Evolutionary conservation across 2,329 filamentous ascomycete species (phyloP), one percentile per base, ranked within the genome.

Genomic region (Penicillium freii): DNA sequence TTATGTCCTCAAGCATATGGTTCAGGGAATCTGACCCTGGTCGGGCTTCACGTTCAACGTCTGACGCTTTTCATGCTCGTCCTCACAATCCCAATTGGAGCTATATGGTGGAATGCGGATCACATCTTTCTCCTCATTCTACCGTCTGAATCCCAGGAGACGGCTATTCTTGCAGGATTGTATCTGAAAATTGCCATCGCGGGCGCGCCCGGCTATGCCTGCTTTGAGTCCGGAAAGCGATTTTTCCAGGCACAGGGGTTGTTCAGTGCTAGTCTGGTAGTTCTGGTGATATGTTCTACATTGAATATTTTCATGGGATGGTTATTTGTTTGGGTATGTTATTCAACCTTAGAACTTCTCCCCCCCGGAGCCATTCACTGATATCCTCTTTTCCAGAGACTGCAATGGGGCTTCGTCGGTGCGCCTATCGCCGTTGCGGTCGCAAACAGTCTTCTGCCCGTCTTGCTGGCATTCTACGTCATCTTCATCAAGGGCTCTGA

Each of bases 1-100:
- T 84, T 97, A 4, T 96, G 92, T 72, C 85, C 91, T 0, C 92
- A 96, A 73, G 92, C 92, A 1, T 96, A 93, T 69, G 92, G 92
- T 3, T 92, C 89, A 0, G 92, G 92, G 0, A 88, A 88, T 69
- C 92, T 89, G 70, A 87, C 91, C 61, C 84, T 97, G 6, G 92
- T 97, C 59, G 91, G 90, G 1, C 73, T 92, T 46, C 89, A 92
- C 65, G 80, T 89, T 49, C 89, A 92, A 75, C 82, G 89, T 56
- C 91, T 92, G 88, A 79, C 88, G 1, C 87, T 81, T 70, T 91
- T 92, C 69, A 80, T 92, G 5, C 85, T 87, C 76, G 73, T 81
- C 9, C 81, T 91, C 62, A 87, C 85, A 1, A 79, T 90, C 11
- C 89, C 89, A 1, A 88, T 92, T 62, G 83, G 81, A 4, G 71